Evolutionary conservation across 1,284 basidiomycete species (phyloP), one percentile per base, ranked within the genome.

Genomic region (Xerocomus nothofagi): DNA sequence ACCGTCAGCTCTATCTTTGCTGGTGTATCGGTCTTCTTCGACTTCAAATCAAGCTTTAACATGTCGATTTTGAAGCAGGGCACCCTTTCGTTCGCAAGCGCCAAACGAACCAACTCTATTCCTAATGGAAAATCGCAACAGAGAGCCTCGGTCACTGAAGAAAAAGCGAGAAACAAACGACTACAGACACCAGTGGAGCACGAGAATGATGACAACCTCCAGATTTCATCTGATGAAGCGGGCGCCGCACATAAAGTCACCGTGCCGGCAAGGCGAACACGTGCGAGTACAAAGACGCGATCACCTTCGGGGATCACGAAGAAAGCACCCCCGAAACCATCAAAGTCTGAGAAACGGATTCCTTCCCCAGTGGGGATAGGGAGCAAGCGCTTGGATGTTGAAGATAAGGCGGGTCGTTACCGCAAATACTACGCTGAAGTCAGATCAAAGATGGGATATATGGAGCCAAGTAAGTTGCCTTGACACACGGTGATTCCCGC

Each of bases 381-480:
- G 43, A 49, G 38, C 46, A 26, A 57, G 30, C 47, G 37, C 43
- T 38, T 55, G 27, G 56, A 62, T 49, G 51, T 59, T 29, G 24
- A 57, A 37, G 56, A 53, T 43, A 82, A 79, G 53, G 70, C 72
- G 40, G 60, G 68, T 33, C 73, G 71, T 42, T 89, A 83, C 74
- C 72, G 69, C 36, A 75, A 73, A 49, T 68, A 68, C 34, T 53
- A 67, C 44, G 54, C 44, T 34, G 70, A 72, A 26, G 78, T 80
- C 6, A 74, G 75, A 60, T 68, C 64, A 47, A 80, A 74, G 59
- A 82, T 80, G 79, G 84, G 82, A 0, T 54, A 78, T 44, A 48
- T 81, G 27, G 63, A 73, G 46, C 77, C 85, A 14, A 79, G 88
- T 91, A 60, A 70, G 85, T 74, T 32, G 8, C 3, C 34, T n/a